phyloP scores from a whole-genome alignment of 345 rosid genomes.

The Adansonia digitata region DNA sequence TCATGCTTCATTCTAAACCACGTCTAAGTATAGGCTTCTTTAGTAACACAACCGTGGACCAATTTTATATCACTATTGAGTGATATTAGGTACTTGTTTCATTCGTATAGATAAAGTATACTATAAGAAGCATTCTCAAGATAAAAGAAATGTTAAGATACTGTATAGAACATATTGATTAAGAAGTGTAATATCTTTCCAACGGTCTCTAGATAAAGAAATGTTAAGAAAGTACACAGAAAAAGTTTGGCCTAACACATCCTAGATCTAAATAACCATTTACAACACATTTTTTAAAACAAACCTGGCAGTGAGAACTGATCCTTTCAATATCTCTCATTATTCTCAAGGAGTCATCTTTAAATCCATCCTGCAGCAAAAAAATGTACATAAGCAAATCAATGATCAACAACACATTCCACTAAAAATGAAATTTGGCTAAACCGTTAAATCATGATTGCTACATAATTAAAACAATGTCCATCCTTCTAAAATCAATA shows the following conservation, averaged over 20 bases:
- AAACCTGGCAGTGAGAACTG: conserved; percentile 63
- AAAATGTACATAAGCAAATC: background rate
- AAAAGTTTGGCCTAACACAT: background rate
- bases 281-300: conserved; percentile 9
- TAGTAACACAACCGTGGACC: background rate
- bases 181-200: background rate
- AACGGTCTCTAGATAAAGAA: background rate
- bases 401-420: background rate
- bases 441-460: too few species aligned
- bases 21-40: background rate
- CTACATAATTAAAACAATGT: background rate
- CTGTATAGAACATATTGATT: too few species aligned
- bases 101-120: background rate
- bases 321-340: conserved; percentile 64
- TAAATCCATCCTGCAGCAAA: conserved; percentile 78
- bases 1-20: background rate
- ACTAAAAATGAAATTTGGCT: background rate
- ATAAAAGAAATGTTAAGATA: background rate
- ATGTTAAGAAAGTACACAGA: background rate
- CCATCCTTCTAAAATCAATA: background rate
- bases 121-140: background rate
- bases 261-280: conserved; percentile 4
- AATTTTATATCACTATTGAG: background rate
- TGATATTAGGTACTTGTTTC: background rate
- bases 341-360: conserved; percentile 74